Percentiles rank a stretch among this genome's conserved stretches.
These are phyloP conservation scores for Viola odorata DNA, from an alignment of 345 rosid species.

Conservation along the genomic window DNA sequence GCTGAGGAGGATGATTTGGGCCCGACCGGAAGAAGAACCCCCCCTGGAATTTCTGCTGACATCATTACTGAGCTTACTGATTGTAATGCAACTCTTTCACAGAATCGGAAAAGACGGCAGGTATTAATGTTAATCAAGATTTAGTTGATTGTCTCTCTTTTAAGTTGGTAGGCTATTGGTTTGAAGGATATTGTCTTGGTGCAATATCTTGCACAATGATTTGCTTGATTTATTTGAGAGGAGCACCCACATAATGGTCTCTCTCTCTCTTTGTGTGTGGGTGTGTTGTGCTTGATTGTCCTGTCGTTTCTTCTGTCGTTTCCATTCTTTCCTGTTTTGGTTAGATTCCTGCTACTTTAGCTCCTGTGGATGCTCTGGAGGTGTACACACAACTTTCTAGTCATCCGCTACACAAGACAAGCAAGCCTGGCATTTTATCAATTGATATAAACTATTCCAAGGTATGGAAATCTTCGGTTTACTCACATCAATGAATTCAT, in stretches of 20 bases:
- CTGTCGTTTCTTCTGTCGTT: background rate
- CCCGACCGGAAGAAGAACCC: slow-evolving; percentile 28
- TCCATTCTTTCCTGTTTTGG: background rate
- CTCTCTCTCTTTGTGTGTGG: background rate
- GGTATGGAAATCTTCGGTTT: slow-evolving; percentile 34
- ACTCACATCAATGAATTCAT: background rate
- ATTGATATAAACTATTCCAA: slow-evolving; percentile 65
- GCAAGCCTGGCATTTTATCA: slow-evolving; percentile 71
- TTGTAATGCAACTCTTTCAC: slow-evolving; percentile 84
- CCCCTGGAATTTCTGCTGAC: slow-evolving; percentile 64
- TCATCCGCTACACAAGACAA: slow-evolving; percentile 91
- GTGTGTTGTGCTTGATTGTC: background rate
- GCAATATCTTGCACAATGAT: background rate
- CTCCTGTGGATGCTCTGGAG: slow-evolving; percentile 63
- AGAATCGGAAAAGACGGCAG: slow-evolving; percentile 73
- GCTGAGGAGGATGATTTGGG: slow-evolving; percentile 23
- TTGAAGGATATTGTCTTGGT: background rate
- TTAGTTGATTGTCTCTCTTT: background rate
- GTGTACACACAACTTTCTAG: slow-evolving; percentile 86
- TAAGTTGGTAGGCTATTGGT: background rate
- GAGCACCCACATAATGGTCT: background rate
- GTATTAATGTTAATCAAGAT: background rate
- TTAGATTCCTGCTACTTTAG: slow-evolving; percentile 71
- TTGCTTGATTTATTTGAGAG: background rate
- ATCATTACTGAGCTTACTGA: slow-evolving; percentile 72